Evolutionary conservation across 164 flowering plant genomes (phyloP).

Genomic region (Litsea cubeba): DNA sequence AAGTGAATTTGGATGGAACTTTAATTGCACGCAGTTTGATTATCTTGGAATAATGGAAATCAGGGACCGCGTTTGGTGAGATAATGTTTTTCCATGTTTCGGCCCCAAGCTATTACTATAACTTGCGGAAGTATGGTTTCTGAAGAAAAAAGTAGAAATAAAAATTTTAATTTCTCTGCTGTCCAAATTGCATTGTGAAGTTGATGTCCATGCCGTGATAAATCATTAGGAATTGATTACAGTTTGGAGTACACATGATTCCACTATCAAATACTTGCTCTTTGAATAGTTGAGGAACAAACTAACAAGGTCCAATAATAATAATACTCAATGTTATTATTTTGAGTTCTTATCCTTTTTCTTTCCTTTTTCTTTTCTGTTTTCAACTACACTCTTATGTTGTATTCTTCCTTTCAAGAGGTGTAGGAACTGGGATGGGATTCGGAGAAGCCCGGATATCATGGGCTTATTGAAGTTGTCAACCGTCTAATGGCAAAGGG

Average conservation of each 20-base stretch:
- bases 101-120: no score
- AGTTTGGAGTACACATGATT: background rate
- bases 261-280: background rate
- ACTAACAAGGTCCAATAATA: background rate
- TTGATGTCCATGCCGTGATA: background rate
- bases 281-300: background rate
- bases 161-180: background rate
- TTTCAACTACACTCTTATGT: background rate
- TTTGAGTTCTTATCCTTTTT: background rate
- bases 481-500: slow-evolving; percentile 50
- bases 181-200: background rate
- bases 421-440: slow-evolving; percentile 90
- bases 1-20: background rate
- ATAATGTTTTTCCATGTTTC: background rate
- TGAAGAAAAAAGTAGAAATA: background rate
- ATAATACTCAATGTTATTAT: background rate
- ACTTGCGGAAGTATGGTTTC: background rate
- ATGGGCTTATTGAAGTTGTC: slow-evolving; percentile 85
- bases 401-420: slow-evolving; percentile 10
- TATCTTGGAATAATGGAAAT: background rate
- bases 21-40: background rate
- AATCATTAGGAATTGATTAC: background rate
- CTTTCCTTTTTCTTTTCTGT: background rate
- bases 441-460: slow-evolving; percentile 85
- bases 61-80: background rate